Base-by-base conservation (phyloP, 441 rosid genomes). In the Flueggea neowawraea region DNA sequence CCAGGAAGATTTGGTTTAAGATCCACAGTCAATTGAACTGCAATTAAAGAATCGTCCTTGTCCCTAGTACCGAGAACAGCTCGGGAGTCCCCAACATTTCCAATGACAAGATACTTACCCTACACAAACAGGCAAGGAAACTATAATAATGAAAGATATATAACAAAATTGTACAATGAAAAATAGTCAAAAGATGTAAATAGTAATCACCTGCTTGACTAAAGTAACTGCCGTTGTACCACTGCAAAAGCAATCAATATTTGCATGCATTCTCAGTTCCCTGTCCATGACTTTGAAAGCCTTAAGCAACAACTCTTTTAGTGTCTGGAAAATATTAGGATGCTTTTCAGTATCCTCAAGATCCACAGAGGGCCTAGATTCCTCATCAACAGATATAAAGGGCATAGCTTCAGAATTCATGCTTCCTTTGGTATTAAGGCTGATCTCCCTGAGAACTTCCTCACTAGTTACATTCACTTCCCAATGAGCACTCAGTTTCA, bases 1-100 rank as follows among this genome's bases (percentile, higher is more conserved):
- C 99, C 96, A 82, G 98, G 99, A 81, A 91, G 95, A 74, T 89
- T 86, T 58, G 98, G 98, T 75, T 89, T 95, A 45, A 88, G 98
- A 86, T 95, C 99, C 67, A 86, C 85, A 43, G 98, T 95, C 80
- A 95, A 71, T 75, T 91, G 99, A 70, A 88, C 83, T n/a, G 98
- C 91, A 79, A 72, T 64, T 62, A 91, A 88, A 63, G 76, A 76
- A 66, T 84, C 74, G 13, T 88, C 85, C 56, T 73, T 71, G 75
- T 82, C 94, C 72, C 96, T 80, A n/a, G 80, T 86, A 61, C 92
- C 98, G 59, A 95, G 55, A 16, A 91, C 82, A 17, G 97, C 99
- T 82, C 98, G 85, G 6, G 99, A 95, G 79, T 95, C 99, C 60
- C 99, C 99, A 51, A 91, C 84, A 75, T 95, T 95, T 69, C 94